These are phyloP conservation scores for Ceratobasidium sp. DNA, from an alignment of 1,284 basidiomycete genomes.

Conservation along the genomic window DNA sequence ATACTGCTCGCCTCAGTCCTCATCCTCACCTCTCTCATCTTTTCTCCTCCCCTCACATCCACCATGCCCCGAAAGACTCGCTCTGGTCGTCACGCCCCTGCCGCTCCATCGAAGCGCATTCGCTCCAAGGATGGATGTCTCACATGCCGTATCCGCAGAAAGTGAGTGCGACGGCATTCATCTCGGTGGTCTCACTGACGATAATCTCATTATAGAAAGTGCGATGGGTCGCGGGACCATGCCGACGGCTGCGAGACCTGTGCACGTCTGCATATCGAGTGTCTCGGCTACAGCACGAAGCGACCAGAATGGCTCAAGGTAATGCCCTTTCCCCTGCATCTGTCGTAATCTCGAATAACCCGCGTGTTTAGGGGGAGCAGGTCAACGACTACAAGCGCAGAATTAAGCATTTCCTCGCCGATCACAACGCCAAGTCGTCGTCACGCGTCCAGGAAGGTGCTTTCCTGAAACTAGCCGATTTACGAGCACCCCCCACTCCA, in stretches of 20 bases:
- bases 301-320: constrained; percentile 55
- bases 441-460: constrained; percentile 8
- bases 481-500: not conserved
- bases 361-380: not conserved
- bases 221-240: constrained; percentile 43
- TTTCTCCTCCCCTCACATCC: constrained; percentile 16
- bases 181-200: not conserved
- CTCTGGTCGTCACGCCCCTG: constrained; percentile 12
- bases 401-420: constrained; percentile 35
- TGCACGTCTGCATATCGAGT: constrained; percentile 79
- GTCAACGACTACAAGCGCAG: constrained; percentile 26
- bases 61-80: constrained; percentile 18
- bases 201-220: constrained; percentile 26
- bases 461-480: not conserved
- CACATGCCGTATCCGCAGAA: constrained; percentile 46
- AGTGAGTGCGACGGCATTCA: constrained; percentile 31
- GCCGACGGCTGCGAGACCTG: constrained; percentile 74
- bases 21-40: constrained; percentile 15
- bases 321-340: not conserved
- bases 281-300: constrained; percentile 83
- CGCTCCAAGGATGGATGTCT: constrained; percentile 46
- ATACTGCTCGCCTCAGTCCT: not conserved
- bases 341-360: not conserved
- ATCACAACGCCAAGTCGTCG: constrained; percentile 28
- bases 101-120: constrained; percentile 21